Base-by-base conservation (phyloP, 495 filamentous ascomycete genomes). In the Talaromyces liani region DNA sequence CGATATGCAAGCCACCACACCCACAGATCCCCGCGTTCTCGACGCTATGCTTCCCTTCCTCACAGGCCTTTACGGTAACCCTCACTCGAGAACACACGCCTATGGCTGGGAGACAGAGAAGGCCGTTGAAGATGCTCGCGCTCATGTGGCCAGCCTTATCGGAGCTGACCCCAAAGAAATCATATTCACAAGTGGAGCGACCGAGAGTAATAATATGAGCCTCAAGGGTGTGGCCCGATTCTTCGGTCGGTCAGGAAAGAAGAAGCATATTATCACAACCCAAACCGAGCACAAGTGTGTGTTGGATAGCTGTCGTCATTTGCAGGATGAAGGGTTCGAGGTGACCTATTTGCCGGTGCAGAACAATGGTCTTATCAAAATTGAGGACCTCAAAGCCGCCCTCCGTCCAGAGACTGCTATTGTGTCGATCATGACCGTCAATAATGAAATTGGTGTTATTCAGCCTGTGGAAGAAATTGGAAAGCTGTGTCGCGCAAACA, bases 241-340 rank as follows among this genome's bases (percentile, higher is more conserved):
- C 77, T 97, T 97, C 74, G 90, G 90, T 61, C 82, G 90, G 58
- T 88, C 87, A 1, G 92, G 91, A 61, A 97, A 96, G 85, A 98
- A 97, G 87, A 97, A 91, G 77, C 94, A 98, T 75, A 91, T 98
- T 69, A 91, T 98, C 75, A 98, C 94, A 27, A 89, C 84, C 51
- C 95, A 98, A 79, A 98, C 95, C 0, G 94, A 98, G 74, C 94
- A 98, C 81, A 98, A 98, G 79, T 98, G 94, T 77, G 94, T 98
- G 4, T 82, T 98, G 55, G 94, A 98, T 75, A 96, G 92, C 75
- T 97, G 92, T 71, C 85, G 94, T 62, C 92, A 98, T 87, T 77
- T 98, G 65, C 92, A 97, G 75, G 93, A 96, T 68, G 94, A 98
- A 70, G 95, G 95, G 6, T 98, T 90, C 71, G 91, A 98, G 36